phyloP scores from a whole-genome alignment of 176 grass and related monocot species.

The Bolboschoenus planiculmis region DNA sequence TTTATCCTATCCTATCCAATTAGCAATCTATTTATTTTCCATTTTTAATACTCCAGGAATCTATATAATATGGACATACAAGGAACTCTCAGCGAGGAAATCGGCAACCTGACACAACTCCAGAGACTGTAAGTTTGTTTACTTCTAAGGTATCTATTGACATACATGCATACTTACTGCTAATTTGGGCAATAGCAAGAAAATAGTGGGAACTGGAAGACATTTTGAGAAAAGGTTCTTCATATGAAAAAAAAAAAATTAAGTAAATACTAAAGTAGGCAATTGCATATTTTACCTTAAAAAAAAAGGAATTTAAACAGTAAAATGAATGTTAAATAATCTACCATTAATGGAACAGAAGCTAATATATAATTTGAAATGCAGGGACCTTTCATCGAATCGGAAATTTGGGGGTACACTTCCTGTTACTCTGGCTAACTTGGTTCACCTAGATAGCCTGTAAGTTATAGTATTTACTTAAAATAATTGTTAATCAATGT shows the following conservation, averaged over 20 bases:
- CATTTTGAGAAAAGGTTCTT: background rate
- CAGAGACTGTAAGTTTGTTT: conserved; percentile 40
- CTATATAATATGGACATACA: conserved; percentile 46
- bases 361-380: conserved; percentile 19
- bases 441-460: conserved; percentile 38
- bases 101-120: conserved; percentile 49
- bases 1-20: background rate
- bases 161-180: background rate
- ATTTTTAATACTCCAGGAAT: conserved; percentile 33
- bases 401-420: conserved; percentile 31
- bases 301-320: background rate
- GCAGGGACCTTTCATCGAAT: conserved; percentile 76
- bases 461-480: conserved; percentile 33
- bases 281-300: background rate
- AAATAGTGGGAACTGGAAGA: background rate
- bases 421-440: conserved; percentile 44
- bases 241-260: background rate
- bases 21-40: background rate
- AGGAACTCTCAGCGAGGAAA: conserved; percentile 50
- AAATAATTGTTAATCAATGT: background rate
- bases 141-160: background rate
- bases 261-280: background rate
- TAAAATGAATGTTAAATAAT: background rate
- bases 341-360: background rate
- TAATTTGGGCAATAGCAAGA: background rate